Evolutionary conservation across 2,329 filamentous ascomycete genomes (phyloP).

Genomic region (Karstenula rhodostoma): DNA sequence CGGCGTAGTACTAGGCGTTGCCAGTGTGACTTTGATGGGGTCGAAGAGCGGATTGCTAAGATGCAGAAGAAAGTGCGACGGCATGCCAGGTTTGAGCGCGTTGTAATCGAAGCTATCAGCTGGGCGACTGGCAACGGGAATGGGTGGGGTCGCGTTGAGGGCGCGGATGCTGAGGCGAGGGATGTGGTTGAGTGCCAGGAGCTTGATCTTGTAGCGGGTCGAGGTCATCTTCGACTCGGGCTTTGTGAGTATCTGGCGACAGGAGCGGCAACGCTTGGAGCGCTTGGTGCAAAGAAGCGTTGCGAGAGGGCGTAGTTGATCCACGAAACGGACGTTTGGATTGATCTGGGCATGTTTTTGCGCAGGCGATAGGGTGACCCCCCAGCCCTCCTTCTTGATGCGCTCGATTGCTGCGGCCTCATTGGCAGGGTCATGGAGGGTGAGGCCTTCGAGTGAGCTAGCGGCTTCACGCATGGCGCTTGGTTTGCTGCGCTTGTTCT

Average conservation of each 20-base stretch:
- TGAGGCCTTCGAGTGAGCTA: conserved; percentile 74
- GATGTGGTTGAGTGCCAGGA: conserved; percentile 85
- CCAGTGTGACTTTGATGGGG: conserved; percentile 83
- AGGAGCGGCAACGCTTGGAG: conserved; percentile 89
- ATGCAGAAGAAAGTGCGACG: conserved; percentile 83
- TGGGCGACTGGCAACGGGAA: conserved; percentile 29
- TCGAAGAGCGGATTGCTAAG: conserved; percentile 96
- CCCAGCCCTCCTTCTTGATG: conserved; percentile 69
- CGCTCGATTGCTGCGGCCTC: conserved; percentile 67
- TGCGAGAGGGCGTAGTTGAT: conserved; percentile 81
- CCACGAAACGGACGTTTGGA: conserved; percentile 67
- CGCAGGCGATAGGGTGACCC: conserved; percentile 64
- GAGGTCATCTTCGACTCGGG: conserved; percentile 90
- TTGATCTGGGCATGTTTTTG: conserved; percentile 62
- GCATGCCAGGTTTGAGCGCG: conserved; percentile 57
- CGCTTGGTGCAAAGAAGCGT: conserved; percentile 89
- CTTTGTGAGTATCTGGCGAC: conserved; percentile 93
- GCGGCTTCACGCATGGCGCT: conserved; percentile 83
- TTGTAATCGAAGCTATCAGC: conserved; percentile 53
- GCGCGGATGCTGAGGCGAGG: conserved; percentile 80
- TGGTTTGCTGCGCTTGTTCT: conserved; percentile 68
- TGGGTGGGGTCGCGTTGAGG: conserved; percentile 60
- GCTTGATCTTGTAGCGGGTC: conserved; percentile 89
- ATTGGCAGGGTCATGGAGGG: conserved; percentile 64
- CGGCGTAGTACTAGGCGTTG: conserved; percentile 68